Base-by-base conservation (phyloP, 179 eudicot species). In the Spergularia azorica region DNA sequence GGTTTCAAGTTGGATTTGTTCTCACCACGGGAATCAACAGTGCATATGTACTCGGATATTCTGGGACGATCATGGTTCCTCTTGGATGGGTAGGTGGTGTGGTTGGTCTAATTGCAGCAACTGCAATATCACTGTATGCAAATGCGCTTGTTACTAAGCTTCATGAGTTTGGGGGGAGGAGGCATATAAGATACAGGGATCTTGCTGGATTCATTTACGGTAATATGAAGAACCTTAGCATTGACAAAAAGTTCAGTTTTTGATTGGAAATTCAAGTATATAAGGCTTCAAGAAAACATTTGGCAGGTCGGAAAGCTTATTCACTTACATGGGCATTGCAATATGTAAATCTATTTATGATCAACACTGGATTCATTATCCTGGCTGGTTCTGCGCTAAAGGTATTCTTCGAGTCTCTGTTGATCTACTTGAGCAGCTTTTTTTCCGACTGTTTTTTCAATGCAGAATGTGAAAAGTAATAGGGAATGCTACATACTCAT, bases 1-100 rank as follows among this genome's bases (percentile, higher is more conserved):
- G 97, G 98, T 85, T 92, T 77, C 98, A 94, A 82, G 97, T 84
- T 61, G 97, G 94, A 17, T 90, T 94, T 86, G 90, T 94, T 52
- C 92, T 94, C 46, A 92, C 92, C 10, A 92, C 92, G 9, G 97
- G 97, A 56, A 87, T 94, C 70, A 94, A 92, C 84, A 92, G 98
- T 83, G 91, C 94, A 15, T 94, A 91, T 83, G 94, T 92, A 63
- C 80, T 94, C 81, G 97, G 98, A 55, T 94, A 94, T 80, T 89
- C 98, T 26, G 93, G 89, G 38, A 83, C 97, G 3, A 83, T 90
- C 81, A 90, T 94, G 97, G 92, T 92, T 61, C 98, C 98, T 11
- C 90, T 94, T 6, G 98, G 98, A 77, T 94, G 98, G 98, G 58
- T 86, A 4, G 87, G 86, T 1, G 98, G 97, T 3, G 88, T 94